These are phyloP conservation scores for Kodamaea fungicola DNA, from an alignment of 1,139 yeast genomes.

Conservation along the genomic window DNA sequence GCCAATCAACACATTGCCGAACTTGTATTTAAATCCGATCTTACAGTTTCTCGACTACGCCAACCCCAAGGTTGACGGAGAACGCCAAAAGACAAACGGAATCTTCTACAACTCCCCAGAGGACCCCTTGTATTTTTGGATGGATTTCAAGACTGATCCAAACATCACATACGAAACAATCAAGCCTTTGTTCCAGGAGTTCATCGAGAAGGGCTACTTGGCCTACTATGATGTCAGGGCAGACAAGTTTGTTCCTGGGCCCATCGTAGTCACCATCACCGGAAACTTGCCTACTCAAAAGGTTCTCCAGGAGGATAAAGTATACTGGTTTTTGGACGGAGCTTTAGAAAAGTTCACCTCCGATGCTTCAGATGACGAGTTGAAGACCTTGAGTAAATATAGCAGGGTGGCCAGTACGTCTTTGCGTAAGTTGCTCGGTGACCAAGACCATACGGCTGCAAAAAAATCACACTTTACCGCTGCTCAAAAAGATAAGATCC, in stretches of 20 bases:
- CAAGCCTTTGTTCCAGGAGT: conserved; percentile 27
- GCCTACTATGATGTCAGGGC: conserved; percentile 29
- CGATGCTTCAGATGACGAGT: conserved; percentile 12
- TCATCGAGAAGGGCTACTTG: conserved; percentile 31
- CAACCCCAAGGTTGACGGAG: conserved; percentile 25
- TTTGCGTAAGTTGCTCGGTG: conserved; percentile 22
- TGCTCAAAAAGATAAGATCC: conserved; percentile 18
- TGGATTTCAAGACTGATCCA: conserved; percentile 41
- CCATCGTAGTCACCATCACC: conserved; percentile 37
- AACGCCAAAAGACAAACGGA: conserved; percentile 20
- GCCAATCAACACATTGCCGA: conserved; percentile 41
- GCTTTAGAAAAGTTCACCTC: conserved; percentile 27
- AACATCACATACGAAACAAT: conserved; percentile 29
- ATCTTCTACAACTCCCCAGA: conserved; percentile 41
- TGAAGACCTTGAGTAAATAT: conserved; percentile 21
- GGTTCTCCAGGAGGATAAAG: conserved; percentile 25
- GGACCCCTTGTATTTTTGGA: conserved; percentile 37
- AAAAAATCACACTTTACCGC: conserved; percentile 17
- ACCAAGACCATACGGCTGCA: conserved; percentile 13
- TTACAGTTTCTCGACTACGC: conserved; percentile 44
- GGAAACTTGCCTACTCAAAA: conserved; percentile 38
- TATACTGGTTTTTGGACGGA: conserved; percentile 36
- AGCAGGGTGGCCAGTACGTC: conserved; percentile 38
- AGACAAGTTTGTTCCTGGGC: conserved; percentile 28
- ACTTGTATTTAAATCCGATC: conserved; percentile 55